These are phyloP conservation scores for Trichoderma sp. DNA, from an alignment of 2,329 filamentous ascomycete species.

Conservation along the genomic window DNA sequence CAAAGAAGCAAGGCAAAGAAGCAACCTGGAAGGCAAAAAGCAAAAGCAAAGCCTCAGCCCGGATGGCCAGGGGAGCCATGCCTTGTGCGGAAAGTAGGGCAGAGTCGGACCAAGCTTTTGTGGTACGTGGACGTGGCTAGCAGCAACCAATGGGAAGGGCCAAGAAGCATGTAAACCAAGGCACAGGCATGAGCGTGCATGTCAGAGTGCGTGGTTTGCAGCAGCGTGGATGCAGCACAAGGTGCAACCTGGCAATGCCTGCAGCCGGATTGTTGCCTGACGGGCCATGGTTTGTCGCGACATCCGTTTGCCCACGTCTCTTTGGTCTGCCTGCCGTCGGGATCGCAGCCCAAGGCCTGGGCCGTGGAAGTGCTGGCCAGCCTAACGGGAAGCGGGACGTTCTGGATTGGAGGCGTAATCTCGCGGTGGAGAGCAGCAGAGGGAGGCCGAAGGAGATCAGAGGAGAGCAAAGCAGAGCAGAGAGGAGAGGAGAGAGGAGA, in stretches of 20 bases:
- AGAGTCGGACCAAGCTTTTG: not conserved
- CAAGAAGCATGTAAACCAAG: not conserved
- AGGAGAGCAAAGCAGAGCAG: not conserved
- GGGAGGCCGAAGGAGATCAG: too few species aligned
- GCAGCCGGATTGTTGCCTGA: constrained; percentile 6
- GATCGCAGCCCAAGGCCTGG: not conserved
- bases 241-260: not conserved
- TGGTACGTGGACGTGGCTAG: not conserved
- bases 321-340: too few species aligned
- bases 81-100: not conserved
- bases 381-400: not conserved
- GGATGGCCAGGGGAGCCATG: constrained; percentile 1
- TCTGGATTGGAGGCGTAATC: not conserved
- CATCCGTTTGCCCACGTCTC: not conserved
- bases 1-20: not conserved
- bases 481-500: too few species aligned
- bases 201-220: not conserved
- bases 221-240: not conserved
- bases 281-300: not conserved
- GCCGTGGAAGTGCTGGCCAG: not conserved
- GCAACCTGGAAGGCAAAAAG: too few species aligned
- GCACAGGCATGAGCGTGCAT: constrained; percentile 5
- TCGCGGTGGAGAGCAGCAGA: not conserved
- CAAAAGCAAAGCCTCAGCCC: not conserved
- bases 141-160: not conserved